Evolutionary conservation across 2,329 filamentous ascomycete species (phyloP).

Genomic region (Ophiostoma himal-ulmi): DNA sequence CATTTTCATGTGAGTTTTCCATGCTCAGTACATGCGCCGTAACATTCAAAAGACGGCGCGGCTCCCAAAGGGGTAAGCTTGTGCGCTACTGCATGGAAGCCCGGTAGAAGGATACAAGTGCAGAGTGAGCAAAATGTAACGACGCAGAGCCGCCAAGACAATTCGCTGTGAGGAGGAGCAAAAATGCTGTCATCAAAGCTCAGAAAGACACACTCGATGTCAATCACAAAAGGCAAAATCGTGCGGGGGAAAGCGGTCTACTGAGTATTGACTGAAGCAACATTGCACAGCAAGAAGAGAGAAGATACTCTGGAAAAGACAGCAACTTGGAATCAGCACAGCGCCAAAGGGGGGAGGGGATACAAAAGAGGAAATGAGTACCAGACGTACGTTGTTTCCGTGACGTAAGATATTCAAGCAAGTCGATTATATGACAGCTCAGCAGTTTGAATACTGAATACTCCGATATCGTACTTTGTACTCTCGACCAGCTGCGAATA

Average conservation of each 20-base stretch:
- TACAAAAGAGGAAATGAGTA: not conserved
- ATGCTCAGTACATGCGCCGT: too few relatives aligned
- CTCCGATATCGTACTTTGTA: not conserved
- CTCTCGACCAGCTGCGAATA: too few relatives aligned
- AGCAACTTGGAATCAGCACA: not conserved
- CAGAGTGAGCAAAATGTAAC: not conserved
- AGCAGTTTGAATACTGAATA: not conserved
- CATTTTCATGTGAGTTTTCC: not conserved
- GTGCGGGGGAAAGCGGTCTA: too few relatives aligned
- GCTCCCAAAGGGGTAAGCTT: not conserved
- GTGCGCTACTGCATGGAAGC: conserved; percentile 7
- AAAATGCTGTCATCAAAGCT: not conserved
- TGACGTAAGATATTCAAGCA: not conserved
- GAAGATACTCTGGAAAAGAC: not conserved
- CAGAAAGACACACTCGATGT: not conserved
- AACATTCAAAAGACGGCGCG: not conserved
- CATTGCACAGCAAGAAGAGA: too few relatives aligned
- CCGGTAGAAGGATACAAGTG: conserved; percentile 4
- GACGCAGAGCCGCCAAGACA: not conserved
- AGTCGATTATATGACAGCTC: not conserved
- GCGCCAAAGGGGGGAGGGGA: not conserved
- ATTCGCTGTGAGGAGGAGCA: not conserved
- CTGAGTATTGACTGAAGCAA: too few relatives aligned
- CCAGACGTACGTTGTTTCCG: not conserved
- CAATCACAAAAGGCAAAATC: not conserved